Evolutionary conservation across 2,329 filamentous ascomycete species (phyloP), one percentile per base, ranked within the genome.

Genomic region (Fusarium compactum): DNA sequence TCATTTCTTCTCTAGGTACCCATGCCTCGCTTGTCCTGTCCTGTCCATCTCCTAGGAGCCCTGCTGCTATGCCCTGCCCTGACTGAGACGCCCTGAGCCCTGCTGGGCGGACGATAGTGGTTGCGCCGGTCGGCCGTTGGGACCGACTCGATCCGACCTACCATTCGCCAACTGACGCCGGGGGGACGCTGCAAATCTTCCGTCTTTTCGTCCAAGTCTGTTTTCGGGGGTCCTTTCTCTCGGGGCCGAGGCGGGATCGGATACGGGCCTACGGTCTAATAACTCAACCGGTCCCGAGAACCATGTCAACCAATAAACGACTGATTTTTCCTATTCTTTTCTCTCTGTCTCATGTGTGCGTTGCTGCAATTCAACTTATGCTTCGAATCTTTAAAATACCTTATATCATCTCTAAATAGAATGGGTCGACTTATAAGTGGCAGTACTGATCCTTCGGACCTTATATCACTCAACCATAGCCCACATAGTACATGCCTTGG

Each of bases 141-240:
- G 65, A 56, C 69, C 55, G 67, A 72, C 62, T 58, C 54, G 71
- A 74, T 72, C 69, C 66, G 62, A 65, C 60, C 63, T 50, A 30
- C 61, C 62, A 65, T 65, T 65, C 58, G 44, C 63, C 53, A 71
- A 45, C 50, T 43, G 38, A 53, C 44, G 29, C 67, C 50, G 50
- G 52, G 50, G 59, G 41, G 41, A 41, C 38, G 43, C 24, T 46
- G 54, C 44, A 48, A 69, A 69, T 65, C 66, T 53, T 67, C 40
- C 34, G 45, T 64, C 61, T 52, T 63, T 62, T 65, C 24, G 67
- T 53, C 29, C 48, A 65, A 59, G 60, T 53, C 47, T 65, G 51
- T 51, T 69, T 44, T 57, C 57, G 54, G 62, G 57, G 45, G 46
- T 29, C 25, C 50, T 62, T 51, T 38, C 51, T 45, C 32, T 64